A percentile compares a stretch with the other conserved stretches of the same genome.
Conservation (phyloP, 2,329 filamentous ascomycete species). For the Ceratocystis colombiana region DNA sequence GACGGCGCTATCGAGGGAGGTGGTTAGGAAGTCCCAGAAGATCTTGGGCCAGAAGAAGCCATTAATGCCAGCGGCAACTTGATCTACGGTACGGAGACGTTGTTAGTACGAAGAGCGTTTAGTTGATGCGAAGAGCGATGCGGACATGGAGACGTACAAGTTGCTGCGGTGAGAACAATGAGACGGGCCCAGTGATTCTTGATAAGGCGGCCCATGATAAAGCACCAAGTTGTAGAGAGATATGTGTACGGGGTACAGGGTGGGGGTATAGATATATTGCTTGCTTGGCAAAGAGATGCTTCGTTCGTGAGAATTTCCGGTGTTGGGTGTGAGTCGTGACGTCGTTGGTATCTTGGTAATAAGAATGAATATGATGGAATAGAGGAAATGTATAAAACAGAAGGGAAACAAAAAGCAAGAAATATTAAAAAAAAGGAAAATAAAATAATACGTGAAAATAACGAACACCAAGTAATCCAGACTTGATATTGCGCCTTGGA, state of each 20-base stretch:
- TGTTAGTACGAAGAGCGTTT: slow-evolving; percentile 7
- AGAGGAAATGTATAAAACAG: slow-evolving; percentile 24
- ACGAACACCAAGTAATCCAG: slow-evolving; percentile 26
- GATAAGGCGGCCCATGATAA: slow-evolving; percentile 84
- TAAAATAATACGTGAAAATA: slow-evolving; percentile 14
- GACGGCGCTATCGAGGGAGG: slow-evolving; percentile 75
- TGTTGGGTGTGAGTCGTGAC: slow-evolving; percentile 3
- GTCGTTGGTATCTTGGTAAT: slow-evolving; percentile 23
- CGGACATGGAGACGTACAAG: slow-evolving; percentile 45
- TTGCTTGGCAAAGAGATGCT: neutral
- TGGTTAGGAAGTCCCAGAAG: slow-evolving; percentile 94
- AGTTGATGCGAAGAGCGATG: neutral
- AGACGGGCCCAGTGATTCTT: slow-evolving; percentile 99
- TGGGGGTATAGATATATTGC: slow-evolving; percentile 14
- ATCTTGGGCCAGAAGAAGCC: slow-evolving; percentile 98
- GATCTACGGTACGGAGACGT: slow-evolving; percentile 48
- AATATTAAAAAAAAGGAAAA: slow-evolving; percentile 9
- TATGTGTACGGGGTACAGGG: slow-evolving; percentile 22
- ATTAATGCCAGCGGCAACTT: slow-evolving; percentile 72
- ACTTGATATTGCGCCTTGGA: slow-evolving; percentile 22
- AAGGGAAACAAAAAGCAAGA: neutral
- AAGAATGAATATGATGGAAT: slow-evolving; percentile 11
- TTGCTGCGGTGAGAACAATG: slow-evolving; percentile 75
- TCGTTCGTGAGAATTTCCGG: neutral
- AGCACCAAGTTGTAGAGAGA: slow-evolving; percentile 25